Conservation (phyloP, 1,139 yeast genomes). For the Hemisphaericaspora xylanilytica region DNA sequence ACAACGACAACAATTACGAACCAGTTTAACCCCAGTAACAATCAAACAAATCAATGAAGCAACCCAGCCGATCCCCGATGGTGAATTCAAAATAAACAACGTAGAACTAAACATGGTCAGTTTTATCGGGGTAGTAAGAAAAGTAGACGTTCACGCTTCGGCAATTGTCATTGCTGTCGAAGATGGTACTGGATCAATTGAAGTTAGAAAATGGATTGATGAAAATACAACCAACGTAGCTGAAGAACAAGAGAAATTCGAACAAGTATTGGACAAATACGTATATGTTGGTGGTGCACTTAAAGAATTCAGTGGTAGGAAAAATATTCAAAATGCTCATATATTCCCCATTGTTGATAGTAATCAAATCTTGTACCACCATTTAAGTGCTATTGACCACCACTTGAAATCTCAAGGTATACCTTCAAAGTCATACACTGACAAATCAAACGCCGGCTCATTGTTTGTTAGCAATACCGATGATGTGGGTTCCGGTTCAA, state of each 20-base stretch:
- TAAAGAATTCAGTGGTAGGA: constrained; percentile 66
- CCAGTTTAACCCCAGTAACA: constrained; percentile 74
- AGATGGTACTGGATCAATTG: constrained; percentile 82
- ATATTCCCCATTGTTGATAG: constrained; percentile 63
- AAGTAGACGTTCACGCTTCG: constrained; percentile 54
- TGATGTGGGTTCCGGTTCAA: constrained; percentile 24
- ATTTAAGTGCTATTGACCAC: constrained; percentile 64
- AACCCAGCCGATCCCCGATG: constrained; percentile 65
- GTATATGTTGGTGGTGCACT: constrained; percentile 72
- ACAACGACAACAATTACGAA: constrained; percentile 37
- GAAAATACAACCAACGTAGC: constrained; percentile 40
- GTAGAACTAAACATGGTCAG: constrained; percentile 59
- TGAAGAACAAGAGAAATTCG: constrained; percentile 37
- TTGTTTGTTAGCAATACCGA: constrained; percentile 49
- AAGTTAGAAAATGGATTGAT: constrained; percentile 69
- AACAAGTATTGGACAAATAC: constrained; percentile 41
- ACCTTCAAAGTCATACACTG: constrained; percentile 6
- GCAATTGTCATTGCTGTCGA: constrained; percentile 60
- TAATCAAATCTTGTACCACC: constrained; percentile 76
- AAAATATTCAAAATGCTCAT: constrained; percentile 62
- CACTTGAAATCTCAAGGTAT: constrained; percentile 56
- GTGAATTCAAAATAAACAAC: constrained; percentile 67
- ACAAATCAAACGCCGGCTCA: constrained; percentile 23
- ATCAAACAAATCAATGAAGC: constrained; percentile 75
- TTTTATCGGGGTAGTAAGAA: constrained; percentile 65